Evolutionary conservation across 23 red algal genomes (phyloP).

Genomic region (Gracilaria vermiculophylla): DNA sequence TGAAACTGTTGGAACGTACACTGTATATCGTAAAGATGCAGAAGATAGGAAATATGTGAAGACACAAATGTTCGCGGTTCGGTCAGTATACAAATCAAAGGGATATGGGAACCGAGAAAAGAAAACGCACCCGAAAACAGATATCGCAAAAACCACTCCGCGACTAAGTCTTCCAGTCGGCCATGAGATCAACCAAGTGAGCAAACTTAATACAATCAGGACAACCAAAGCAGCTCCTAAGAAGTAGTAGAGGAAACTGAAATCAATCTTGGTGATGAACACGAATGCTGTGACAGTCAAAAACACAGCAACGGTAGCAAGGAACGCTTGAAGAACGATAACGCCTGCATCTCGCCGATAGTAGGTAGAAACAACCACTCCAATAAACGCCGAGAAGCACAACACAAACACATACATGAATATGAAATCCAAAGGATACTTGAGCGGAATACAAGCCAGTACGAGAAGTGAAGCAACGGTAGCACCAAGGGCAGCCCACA

Average conservation of each 20-base stretch:
- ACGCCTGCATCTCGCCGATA: constrained; percentile 51
- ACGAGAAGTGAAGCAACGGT: constrained; percentile 61
- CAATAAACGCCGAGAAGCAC: constrained; percentile 60
- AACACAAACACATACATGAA: constrained; percentile 69
- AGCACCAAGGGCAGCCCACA: constrained; percentile 50
- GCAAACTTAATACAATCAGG: constrained; percentile 63
- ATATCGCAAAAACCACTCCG: constrained; percentile 19
- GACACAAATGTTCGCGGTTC: background rate
- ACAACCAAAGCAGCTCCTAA: constrained; percentile 73
- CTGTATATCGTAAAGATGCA: background rate
- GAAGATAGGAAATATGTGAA: background rate
- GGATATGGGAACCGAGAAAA: background rate
- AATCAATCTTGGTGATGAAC: constrained; percentile 94
- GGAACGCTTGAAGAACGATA: constrained; percentile 83
- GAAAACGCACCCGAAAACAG: constrained; percentile 30
- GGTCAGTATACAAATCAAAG: background rate
- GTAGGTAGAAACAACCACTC: constrained; percentile 75
- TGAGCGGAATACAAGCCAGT: constrained; percentile 65
- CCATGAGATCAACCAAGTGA: constrained; percentile 73
- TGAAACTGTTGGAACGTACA: background rate
- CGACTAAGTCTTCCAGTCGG: background rate
- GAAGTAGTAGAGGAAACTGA: constrained; percentile 87
- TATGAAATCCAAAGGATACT: constrained; percentile 60
- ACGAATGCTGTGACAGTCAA: constrained; percentile 74
- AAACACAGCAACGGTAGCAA: constrained; percentile 74